These are phyloP conservation scores for Colletotrichum melonis DNA, from an alignment of 2,329 filamentous ascomycete genomes.

Conservation along the genomic window DNA sequence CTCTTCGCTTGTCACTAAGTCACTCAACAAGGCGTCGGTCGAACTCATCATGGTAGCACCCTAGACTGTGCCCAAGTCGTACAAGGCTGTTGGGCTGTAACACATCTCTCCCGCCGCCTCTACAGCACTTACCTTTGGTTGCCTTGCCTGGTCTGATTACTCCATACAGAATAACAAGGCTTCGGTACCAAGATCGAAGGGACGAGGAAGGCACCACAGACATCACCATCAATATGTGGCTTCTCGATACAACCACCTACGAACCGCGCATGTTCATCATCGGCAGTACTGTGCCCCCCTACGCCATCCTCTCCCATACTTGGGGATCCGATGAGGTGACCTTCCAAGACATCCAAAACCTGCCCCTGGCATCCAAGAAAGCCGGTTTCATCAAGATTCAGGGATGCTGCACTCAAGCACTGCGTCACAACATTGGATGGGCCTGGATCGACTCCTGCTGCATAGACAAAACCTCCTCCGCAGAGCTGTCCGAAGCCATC, in stretches of 20 bases:
- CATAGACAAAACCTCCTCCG: constrained; percentile 34
- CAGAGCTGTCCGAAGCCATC: constrained; percentile 36
- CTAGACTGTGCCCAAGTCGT: not conserved
- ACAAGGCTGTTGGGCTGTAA: not conserved
- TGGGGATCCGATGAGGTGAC: constrained; percentile 42
- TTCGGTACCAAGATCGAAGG: not conserved
- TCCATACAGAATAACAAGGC: not conserved
- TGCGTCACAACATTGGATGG: constrained; percentile 27
- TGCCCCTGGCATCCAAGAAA: not conserved
- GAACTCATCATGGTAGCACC: not conserved
- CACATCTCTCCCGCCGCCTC: not conserved
- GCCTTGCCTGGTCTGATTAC: not conserved
- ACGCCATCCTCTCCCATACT: constrained; percentile 46
- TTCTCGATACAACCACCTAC: constrained; percentile 28
- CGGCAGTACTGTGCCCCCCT: constrained; percentile 35
- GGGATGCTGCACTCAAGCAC: constrained; percentile 33
- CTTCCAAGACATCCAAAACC: constrained; percentile 40
- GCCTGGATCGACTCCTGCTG: constrained; percentile 36
- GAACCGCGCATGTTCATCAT: constrained; percentile 20
- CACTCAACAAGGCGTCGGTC: not conserved
- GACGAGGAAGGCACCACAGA: not conserved
- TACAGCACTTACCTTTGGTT: not conserved
- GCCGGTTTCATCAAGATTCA: constrained; percentile 35
- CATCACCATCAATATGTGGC: constrained; percentile 24
- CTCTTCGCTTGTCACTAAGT: not conserved